Evolutionary conservation across 768 basidiomycete genomes (phyloP).

Genomic region (Astraeus odoratus): DNA sequence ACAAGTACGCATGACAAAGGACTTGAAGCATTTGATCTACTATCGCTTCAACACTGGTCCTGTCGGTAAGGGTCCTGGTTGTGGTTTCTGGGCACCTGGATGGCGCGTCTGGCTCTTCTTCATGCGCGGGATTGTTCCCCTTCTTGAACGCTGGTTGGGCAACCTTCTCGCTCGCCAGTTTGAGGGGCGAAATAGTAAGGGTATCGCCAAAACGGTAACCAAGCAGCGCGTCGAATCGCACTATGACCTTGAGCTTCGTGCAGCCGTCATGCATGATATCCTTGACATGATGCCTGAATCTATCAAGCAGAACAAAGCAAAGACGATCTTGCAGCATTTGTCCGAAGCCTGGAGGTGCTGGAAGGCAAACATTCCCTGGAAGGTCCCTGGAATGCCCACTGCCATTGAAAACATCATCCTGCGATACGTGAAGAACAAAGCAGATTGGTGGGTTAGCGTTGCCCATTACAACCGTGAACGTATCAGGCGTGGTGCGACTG

Average conservation of each 20-base stretch:
- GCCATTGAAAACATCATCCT: conserved; percentile 99
- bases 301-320: conserved; percentile 99
- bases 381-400: conserved; percentile 98
- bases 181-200: conserved; percentile 95
- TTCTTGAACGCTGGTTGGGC: conserved; percentile 96
- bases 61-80: conserved; percentile 97
- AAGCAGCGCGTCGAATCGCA: conserved; percentile 99
- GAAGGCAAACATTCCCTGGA: conserved; percentile 99
- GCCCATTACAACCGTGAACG: conserved; percentile 98
- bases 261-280: conserved; percentile 99
- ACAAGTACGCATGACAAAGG: conserved; percentile 99
- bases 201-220: conserved; percentile 95
- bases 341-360: conserved; percentile 99
- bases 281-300: conserved; percentile 99
- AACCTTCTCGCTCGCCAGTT: conserved; percentile 98
- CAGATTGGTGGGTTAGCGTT: conserved; percentile 96
- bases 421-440: conserved; percentile 98
- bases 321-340: conserved; percentile 96
- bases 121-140: conserved; percentile 96
- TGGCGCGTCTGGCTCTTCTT: conserved; percentile 99
- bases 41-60: conserved; percentile 99
- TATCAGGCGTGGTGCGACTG: conserved; percentile 93
- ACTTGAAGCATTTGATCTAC: conserved; percentile 96
- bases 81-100: conserved; percentile 99
- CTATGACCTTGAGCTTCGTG: conserved; percentile 94